Evolutionary conservation across 1,284 basidiomycete genomes (phyloP).

Genomic region (Marasmius oreades): DNA sequence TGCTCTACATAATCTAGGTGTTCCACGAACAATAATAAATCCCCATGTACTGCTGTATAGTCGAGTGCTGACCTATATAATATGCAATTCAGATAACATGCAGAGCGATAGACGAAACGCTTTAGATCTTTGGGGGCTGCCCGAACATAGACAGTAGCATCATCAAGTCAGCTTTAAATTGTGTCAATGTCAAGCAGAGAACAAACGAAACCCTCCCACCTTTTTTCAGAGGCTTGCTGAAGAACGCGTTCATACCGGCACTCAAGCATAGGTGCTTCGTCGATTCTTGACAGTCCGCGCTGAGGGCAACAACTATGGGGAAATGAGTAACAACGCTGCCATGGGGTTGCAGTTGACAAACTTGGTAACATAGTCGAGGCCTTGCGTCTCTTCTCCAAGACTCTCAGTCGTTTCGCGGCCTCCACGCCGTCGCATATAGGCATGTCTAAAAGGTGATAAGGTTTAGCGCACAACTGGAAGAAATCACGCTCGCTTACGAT

Average conservation of each 20-base stretch:
- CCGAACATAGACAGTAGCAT: constrained; percentile 47
- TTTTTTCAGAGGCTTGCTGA: constrained; percentile 66
- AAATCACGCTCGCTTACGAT: constrained; percentile 43
- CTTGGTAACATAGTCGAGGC: constrained; percentile 49
- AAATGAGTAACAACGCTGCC: background rate
- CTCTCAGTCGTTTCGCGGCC: constrained; percentile 58
- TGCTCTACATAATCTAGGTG: no score
- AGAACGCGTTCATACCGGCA: constrained; percentile 70
- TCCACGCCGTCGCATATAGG: constrained; percentile 73
- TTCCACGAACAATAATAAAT: no score
- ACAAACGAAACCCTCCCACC: constrained; percentile 32
- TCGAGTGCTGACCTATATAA: no score
- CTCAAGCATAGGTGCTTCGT: constrained; percentile 69
- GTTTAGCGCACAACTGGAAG: background rate
- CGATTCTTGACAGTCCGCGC: constrained; percentile 71
- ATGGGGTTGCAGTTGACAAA: constrained; percentile 26
- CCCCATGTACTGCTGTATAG: no score
- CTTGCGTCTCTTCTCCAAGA: constrained; percentile 55
- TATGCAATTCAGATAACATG: background rate
- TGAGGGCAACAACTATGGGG: constrained; percentile 57
- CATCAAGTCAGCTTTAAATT: constrained; percentile 38
- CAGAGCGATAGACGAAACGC: background rate
- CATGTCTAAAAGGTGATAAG: constrained; percentile 49
- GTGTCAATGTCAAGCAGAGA: background rate
- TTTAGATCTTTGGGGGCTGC: constrained; percentile 18